Evolutionary conservation across 1,284 basidiomycete genomes (phyloP).

Genomic region (Tilletia setariae): DNA sequence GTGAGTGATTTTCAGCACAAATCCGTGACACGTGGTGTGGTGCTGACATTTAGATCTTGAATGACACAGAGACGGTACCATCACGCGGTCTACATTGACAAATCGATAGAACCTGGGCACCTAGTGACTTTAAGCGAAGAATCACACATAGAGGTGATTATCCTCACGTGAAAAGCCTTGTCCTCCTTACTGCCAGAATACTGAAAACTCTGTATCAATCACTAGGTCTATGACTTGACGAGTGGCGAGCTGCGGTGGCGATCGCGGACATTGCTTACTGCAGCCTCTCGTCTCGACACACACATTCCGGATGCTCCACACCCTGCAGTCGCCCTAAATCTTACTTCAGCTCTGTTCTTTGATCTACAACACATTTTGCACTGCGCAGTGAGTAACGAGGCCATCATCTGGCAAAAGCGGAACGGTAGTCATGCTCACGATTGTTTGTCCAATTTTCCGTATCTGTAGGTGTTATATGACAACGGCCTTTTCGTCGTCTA

Average conservation of each 20-base stretch:
- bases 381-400: not conserved
- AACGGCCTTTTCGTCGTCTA: conserved; percentile 14
- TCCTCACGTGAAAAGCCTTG: not conserved
- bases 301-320: not conserved
- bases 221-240: conserved; percentile 4
- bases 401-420: not conserved
- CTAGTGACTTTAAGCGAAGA: conserved; percentile 9
- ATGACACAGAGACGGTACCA: not conserved
- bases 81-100: conserved; percentile 8
- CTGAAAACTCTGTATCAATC: no score
- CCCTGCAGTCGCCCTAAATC: not conserved
- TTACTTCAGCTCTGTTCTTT: not conserved
- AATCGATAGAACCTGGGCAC: not conserved
- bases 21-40: not conserved
- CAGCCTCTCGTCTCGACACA: not conserved
- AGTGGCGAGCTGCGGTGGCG: conserved; percentile 1
- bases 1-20: not conserved
- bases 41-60: not conserved
- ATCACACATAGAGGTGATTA: conserved; percentile 6
- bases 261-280: not conserved
- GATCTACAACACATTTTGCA: conserved; percentile 6
- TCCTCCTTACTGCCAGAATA: not conserved
- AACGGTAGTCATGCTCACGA: not conserved
- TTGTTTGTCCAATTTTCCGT: not conserved
- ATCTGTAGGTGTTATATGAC: not conserved